Base-by-base conservation (phyloP, 2,329 filamentous ascomycete genomes). In the Neonectria ditissima region DNA sequence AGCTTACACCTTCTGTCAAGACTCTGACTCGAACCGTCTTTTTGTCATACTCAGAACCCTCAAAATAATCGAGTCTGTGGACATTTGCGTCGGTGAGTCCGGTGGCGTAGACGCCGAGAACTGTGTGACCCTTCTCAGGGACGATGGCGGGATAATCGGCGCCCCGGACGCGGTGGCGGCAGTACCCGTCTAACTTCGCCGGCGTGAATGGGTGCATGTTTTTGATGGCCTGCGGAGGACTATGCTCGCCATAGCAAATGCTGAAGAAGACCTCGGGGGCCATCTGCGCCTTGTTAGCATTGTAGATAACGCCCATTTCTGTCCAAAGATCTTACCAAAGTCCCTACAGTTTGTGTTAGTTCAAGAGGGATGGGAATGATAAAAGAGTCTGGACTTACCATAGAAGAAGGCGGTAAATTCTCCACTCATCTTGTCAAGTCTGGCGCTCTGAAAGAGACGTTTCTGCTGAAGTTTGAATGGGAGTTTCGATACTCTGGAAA, bases 81-180 rank as follows among this genome's bases (percentile, higher is more conserved):
- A 97, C 82, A 73, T 97, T 94, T 24, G 86, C 89, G 39, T 90
- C 86, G 0, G 92, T 97, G 45, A 98, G 81, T 0, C 94, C 94
- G 0, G 88, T 89, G 1, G 94, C 92, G 55, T 91, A 87, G 24
- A 91, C 89, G 4, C 95, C 95, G 2, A 91, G 87, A 1, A 97
- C 93, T 5, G 81, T 82, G 58, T 87, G 82, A 4, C 81, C 81
- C 3, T 77, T 52, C 62, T 87, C 82, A 5, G 86, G 81, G 1
- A 91, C 80, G 55, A 97, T 90, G 54, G 87, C 95, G 0, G 95
- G 95, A 76, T 97, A 98, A 78, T 97, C 93, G 34, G 87, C 90
- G 37, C 76, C 51, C 24, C 78, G 77, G 20, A 97, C 92, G 24
- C 91, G 89, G 73, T 84, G 86, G 30, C 95, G 92, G 55, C 88